Percentiles rank a stretch among this genome's conserved stretches.
phyloP scores from a whole-genome alignment of 169 alveolate species.

The Eimeria sp. region DNA sequence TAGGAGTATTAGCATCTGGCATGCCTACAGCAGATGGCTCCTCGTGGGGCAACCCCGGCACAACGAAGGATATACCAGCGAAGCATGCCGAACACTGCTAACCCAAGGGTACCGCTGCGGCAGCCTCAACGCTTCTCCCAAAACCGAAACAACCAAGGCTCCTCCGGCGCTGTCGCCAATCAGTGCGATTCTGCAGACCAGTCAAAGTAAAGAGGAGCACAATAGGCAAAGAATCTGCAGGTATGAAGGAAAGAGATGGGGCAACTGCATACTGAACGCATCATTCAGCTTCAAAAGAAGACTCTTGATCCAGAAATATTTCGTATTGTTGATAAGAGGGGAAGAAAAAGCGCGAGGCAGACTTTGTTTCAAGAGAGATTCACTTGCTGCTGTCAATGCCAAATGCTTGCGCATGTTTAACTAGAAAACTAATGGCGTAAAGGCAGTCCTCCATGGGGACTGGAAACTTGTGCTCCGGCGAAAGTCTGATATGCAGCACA shows the following conservation, averaged over 20 bases:
- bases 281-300: background rate
- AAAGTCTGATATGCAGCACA: slow-evolving; percentile 53
- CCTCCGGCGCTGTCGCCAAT: slow-evolving; percentile 83
- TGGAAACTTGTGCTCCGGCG: slow-evolving; percentile 80
- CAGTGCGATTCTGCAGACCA: slow-evolving; percentile 47
- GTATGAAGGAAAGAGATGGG: background rate
- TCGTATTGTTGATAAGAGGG: too few species aligned
- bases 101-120: slow-evolving; percentile 69
- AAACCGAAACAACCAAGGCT: slow-evolving; percentile 64
- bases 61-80: slow-evolving; percentile 77
- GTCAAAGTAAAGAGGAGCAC: background rate
- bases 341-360: background rate
- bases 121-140: slow-evolving; percentile 72
- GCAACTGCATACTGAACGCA: too few species aligned
- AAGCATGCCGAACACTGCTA: slow-evolving; percentile 1
- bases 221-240: background rate
- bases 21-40: slow-evolving; percentile 62
- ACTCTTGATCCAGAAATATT: background rate
- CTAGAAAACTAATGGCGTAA: slow-evolving; percentile 50
- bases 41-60: slow-evolving; percentile 81
- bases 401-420: slow-evolving; percentile 9
- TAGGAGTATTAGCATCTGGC: background rate
- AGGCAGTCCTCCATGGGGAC: slow-evolving; percentile 73
- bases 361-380: background rate
- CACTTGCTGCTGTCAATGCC: slow-evolving; percentile 61